Base-by-base conservation (phyloP, 1,139 yeast genomes). In the Saccharomyces pastorianus region DNA sequence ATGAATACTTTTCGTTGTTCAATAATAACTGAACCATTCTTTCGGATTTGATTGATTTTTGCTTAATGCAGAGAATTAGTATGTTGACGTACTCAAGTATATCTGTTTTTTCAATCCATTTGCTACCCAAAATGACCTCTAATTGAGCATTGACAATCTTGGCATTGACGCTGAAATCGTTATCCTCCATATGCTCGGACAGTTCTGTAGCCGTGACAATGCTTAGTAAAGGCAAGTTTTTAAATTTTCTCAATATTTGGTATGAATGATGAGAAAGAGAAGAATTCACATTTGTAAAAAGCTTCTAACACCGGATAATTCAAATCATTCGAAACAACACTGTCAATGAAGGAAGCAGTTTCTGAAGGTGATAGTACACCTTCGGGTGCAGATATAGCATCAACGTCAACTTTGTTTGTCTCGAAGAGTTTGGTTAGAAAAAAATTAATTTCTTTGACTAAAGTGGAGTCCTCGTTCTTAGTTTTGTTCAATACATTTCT, bases 11-110 rank as follows among this genome's bases (percentile, higher is more conserved):
- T 1, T 76, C 78, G 61, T 83, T 83, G 62, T 80, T 81, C 20
- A 85, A 61, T 49, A 85, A 73, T 7, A 87, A 76, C 62, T 88
- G 95, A n/a, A 88, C 70, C 48, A 83, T 70, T 62, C 77, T 85
- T 26, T 75, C 76, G 59, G 67, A 74, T 42, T 81, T 80, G 49
- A 85, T 67, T 13, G 68, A 62, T 17, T 70, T 69, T 29, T 71
- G 69, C 13, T 68, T 61, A 0, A 76, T 75, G 1, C 76, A 62
- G 28, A 76, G 64, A 4, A 76, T 61, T 23, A 78, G 46, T 7
- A 78, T 62, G 41, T 72, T 68, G 4, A 74, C 71, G 61, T 83
- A 79, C 49, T 74, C 71, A 57, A 87, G 66, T 2, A 79, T 68
- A n/a, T 67, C 67, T 1, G 62, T 64, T 17, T 71, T 63, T n/a